Evolutionary conservation across 352 stramenopile species (phyloP).

Genomic region (Stramenopiles sp.): DNA sequence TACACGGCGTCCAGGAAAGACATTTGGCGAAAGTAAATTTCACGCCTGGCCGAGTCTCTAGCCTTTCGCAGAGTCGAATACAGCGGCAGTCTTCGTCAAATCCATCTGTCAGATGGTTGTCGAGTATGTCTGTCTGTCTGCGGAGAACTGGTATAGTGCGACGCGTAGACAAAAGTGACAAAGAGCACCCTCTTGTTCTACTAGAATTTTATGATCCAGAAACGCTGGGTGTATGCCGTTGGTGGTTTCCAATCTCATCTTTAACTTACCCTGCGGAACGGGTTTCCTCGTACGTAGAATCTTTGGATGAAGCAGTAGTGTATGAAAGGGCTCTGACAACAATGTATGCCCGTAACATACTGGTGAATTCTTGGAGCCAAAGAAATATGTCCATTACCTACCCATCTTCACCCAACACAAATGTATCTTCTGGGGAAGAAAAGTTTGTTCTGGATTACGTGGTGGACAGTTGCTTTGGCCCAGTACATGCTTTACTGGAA

Average conservation of each 20-base stretch:
- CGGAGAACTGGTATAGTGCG: not conserved
- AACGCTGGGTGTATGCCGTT: not conserved
- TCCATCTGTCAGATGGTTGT: not conserved
- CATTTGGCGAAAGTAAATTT: not conserved
- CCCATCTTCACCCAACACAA: not conserved
- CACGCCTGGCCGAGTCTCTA: no score
- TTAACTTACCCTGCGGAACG: not conserved
- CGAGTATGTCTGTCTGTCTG: not conserved
- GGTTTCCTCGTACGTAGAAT: not conserved
- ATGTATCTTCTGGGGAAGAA: not conserved
- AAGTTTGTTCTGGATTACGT: not conserved
- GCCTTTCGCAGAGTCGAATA: not conserved
- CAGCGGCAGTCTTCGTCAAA: not conserved
- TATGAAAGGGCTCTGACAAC: not conserved
- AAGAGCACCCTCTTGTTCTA: not conserved
- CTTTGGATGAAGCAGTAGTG: not conserved
- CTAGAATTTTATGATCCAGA: constrained; percentile 1
- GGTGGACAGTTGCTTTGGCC: not conserved
- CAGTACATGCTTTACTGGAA: not conserved
- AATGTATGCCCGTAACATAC: not conserved
- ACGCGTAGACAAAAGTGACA: not conserved
- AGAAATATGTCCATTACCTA: not conserved
- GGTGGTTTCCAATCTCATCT: not conserved
- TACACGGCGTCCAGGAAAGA: not conserved
- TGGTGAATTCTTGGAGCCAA: not conserved